Evolutionary conservation across 2,329 filamentous ascomycete genomes (phyloP).

Genomic region (Biscogniauxia mediterranea): DNA sequence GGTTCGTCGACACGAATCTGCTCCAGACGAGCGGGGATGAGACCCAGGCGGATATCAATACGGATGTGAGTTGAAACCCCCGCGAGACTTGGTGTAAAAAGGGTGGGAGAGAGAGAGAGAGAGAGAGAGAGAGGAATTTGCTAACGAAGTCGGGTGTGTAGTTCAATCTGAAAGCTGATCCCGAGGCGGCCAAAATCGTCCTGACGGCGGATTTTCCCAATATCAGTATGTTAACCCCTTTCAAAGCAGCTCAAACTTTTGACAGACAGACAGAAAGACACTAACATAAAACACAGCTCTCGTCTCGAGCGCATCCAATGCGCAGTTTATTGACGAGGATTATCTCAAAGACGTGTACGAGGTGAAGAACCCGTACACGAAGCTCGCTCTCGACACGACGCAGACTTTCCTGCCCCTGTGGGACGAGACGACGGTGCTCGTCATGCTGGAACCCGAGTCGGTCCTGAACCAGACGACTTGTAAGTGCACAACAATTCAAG

Average conservation of each 20-base stretch:
- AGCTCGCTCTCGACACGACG: constrained; percentile 11
- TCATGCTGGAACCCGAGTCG: constrained; percentile 14
- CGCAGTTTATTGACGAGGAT: constrained; percentile 5
- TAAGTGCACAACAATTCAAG: constrained; percentile 10
- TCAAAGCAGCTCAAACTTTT: neutral
- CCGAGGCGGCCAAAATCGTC: constrained; percentile 48
- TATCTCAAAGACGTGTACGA: constrained; percentile 19
- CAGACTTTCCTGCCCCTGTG: constrained; percentile 22
- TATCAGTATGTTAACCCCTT: constrained; percentile 28
- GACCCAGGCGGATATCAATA: constrained; percentile 26
- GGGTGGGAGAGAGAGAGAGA: too few relatives aligned
- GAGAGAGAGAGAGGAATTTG: neutral
- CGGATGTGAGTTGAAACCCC: constrained; percentile 21
- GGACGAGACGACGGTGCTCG: constrained; percentile 25
- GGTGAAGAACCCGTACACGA: constrained; percentile 20
- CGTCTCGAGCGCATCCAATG: constrained; percentile 15
- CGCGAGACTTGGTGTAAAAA: neutral
- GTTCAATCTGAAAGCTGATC: constrained; percentile 51
- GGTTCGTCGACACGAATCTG: constrained; percentile 45
- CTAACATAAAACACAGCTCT: constrained; percentile 7
- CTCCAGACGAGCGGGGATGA: constrained; percentile 26
- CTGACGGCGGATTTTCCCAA: constrained; percentile 46
- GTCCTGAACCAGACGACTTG: constrained; percentile 23
- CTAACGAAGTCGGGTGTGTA: constrained; percentile 14
- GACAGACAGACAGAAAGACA: neutral